Evolutionary conservation across 495 filamentous ascomycete species (phyloP), one percentile per base, ranked within the genome.

Genomic region (Cercophora scortea): DNA sequence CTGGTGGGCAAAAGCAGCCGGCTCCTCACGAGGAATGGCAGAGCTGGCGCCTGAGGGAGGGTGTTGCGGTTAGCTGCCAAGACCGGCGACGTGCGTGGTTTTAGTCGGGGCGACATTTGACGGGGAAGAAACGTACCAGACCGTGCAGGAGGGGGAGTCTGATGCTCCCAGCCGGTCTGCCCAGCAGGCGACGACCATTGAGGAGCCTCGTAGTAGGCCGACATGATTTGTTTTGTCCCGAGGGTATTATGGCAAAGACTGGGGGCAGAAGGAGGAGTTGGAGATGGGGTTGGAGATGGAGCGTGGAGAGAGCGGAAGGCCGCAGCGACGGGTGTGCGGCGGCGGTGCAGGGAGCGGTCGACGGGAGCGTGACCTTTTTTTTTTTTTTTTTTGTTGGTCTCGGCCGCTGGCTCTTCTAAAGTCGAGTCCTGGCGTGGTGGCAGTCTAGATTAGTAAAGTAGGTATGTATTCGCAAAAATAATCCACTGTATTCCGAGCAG

Each of bases 161-260:
- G 87, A 49, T 95, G 89, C 82, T 90, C 93, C 63, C 73, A 72
- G 45, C 70, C 73, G 43, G 86, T 81, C 54, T 75, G 73, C 12
- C 79, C 79, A 32, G 81, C 68, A 56, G 87, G 81, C 13, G 75
- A 63, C 88, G 76, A 64, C 89, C 88, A 93, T 65, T 85, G 80
- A 65, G 87, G 83, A 58, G 89, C 81, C 70, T 94, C 89, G 79
- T 96, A 95, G 75, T 92, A 95, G 62, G 51, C 52, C 53, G 89
- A 86, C 88, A 93, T 93, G 64, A 25, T 25, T 25, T 25, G 5
- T 2, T 25, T 25, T 25, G n/a, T 25, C 25, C 25, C 25, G 25
- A 2, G 25, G 25, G 25, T 25, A 25, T 25, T 25, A 59, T 76
- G 60, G 60, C 41, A 40, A 56, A 18, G 39, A 61, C 50, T 46